phyloP scores from a whole-genome alignment of 495 filamentous ascomycete genomes.

The Podospora pseudoanserina region DNA sequence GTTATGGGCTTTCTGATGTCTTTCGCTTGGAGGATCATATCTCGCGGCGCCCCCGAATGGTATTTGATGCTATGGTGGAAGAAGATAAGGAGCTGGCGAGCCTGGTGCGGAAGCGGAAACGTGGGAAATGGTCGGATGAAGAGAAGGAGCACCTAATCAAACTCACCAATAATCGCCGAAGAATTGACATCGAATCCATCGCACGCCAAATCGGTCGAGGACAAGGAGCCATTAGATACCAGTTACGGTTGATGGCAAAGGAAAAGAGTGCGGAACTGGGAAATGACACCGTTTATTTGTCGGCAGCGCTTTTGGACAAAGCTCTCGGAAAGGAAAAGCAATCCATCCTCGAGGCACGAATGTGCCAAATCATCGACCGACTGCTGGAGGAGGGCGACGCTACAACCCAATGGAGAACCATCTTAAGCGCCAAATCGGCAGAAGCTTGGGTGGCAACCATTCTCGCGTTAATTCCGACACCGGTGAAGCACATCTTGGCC shows the following conservation, averaged over 20 bases:
- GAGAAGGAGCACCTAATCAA: neutral
- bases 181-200: constrained; percentile 1
- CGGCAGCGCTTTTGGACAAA: neutral
- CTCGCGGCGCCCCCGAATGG: neutral
- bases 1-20: neutral
- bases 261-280: neutral
- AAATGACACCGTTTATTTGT: neutral
- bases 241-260: constrained; percentile 1
- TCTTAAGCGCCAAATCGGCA: neutral
- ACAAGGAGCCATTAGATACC: neutral
- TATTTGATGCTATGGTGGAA: neutral
- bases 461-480: neutral
- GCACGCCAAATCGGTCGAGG: neutral
- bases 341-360: neutral
- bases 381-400: neutral
- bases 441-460: neutral
- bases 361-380: neutral
- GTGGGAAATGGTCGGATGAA: neutral
- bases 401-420: neutral
- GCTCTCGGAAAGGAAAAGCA: neutral
- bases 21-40: neutral
- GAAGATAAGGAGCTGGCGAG: neutral
- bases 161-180: neutral
- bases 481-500: neutral
- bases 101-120: neutral